phyloP scores from a whole-genome alignment of 768 basidiomycete species.

The Russula earlei region DNA sequence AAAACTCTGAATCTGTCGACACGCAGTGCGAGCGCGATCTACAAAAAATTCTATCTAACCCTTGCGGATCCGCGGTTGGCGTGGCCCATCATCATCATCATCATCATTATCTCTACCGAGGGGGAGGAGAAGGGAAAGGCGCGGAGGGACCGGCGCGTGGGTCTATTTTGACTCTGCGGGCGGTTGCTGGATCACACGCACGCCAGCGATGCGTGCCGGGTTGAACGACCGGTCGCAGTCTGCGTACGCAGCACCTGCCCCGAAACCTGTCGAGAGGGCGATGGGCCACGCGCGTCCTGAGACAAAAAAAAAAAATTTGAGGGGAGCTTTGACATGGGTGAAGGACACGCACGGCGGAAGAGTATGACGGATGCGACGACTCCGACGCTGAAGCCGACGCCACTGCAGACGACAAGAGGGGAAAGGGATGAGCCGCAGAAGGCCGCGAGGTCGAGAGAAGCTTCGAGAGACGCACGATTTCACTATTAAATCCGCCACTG shows the following conservation, averaged over 20 bases:
- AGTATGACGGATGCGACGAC: slow-evolving; percentile 84
- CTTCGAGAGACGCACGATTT: slow-evolving; percentile 71
- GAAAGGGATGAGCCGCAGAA: slow-evolving; percentile 3
- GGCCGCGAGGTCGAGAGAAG: neutral
- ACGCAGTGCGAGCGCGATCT: neutral
- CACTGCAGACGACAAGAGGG: slow-evolving; percentile 35
- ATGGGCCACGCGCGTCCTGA: slow-evolving; percentile 90
- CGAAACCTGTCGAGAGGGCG: slow-evolving; percentile 78
- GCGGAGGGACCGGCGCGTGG: too few relatives aligned
- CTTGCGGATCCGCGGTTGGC: neutral
- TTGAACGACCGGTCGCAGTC: slow-evolving; percentile 94
- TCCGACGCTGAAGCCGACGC: slow-evolving; percentile 82
- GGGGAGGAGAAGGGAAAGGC: neutral
- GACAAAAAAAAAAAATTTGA: neutral
- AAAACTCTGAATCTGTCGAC: neutral
- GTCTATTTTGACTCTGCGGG: slow-evolving; percentile 14
- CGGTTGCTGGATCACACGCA: slow-evolving; percentile 48
- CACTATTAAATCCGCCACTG: slow-evolving; percentile 75
- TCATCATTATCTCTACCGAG: neutral
- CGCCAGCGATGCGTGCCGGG: slow-evolving; percentile 79
- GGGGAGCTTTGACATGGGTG: too few relatives aligned
- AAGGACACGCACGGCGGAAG: slow-evolving; percentile 77
- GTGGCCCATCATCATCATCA: neutral
- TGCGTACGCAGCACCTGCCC: slow-evolving; percentile 77
- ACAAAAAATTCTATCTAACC: slow-evolving; percentile 1